Evolutionary conservation across 805 yeast genomes (phyloP).

Genomic region (Myxozyma melibiosi): DNA sequence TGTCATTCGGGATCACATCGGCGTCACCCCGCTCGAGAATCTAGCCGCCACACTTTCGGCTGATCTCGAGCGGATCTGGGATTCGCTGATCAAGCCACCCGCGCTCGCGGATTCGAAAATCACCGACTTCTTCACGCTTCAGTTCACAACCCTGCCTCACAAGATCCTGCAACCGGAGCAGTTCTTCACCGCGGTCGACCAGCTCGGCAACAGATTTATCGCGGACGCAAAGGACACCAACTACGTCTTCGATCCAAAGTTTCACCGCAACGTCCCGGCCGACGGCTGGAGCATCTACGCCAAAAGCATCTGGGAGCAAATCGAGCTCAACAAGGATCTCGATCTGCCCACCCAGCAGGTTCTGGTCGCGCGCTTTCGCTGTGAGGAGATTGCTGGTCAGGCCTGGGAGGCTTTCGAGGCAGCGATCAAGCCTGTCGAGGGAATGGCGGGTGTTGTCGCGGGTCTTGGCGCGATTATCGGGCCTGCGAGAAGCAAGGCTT

Average conservation of each 20-base stretch:
- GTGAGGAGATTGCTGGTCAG: constrained; percentile 78
- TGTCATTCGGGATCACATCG: constrained; percentile 90
- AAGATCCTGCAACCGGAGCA: constrained; percentile 77
- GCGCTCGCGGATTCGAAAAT: constrained; percentile 58
- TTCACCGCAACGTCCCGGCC: constrained; percentile 84
- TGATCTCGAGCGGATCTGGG: constrained; percentile 82
- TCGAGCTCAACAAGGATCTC: constrained; percentile 87
- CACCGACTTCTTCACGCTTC: constrained; percentile 79
- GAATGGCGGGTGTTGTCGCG: constrained; percentile 36
- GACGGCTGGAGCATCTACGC: constrained; percentile 97
- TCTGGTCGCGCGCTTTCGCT: constrained; percentile 88
- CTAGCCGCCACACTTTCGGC: constrained; percentile 66
- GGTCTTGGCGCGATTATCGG: constrained; percentile 50
- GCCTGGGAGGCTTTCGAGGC: constrained; percentile 51
- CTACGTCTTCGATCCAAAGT: constrained; percentile 62
- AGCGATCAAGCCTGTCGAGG: constrained; percentile 42
- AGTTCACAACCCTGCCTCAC: constrained; percentile 81
- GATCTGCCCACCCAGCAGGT: constrained; percentile 97
- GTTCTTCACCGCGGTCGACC: constrained; percentile 61
- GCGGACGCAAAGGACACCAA: constrained; percentile 34
- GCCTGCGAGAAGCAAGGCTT: constrained; percentile 49
- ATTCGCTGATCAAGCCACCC: constrained; percentile 69
- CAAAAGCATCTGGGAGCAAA: constrained; percentile 89
- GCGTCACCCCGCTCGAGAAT: constrained; percentile 77
- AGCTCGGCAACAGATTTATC: constrained; percentile 64